phyloP scores from a whole-genome alignment of 371 early-diverging fungal genomes.

The Massospora cicadina region DNA sequence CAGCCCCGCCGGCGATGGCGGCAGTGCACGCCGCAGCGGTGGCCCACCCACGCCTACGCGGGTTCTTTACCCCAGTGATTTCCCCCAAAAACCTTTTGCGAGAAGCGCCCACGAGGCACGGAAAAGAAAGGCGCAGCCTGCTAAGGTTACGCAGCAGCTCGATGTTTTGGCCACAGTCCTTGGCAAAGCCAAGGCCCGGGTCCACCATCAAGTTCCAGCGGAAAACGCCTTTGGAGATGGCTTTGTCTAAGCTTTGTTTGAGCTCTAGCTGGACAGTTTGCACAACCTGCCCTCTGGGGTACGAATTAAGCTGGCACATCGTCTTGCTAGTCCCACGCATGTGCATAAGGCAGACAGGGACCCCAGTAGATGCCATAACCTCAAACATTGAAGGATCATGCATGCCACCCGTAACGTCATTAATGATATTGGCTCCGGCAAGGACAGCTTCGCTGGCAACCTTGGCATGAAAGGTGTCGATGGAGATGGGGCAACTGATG shows the following conservation, averaged over 20 bases:
- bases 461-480: slow-evolving; percentile 77
- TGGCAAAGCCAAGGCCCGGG: slow-evolving; percentile 95
- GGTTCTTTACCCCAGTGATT: slow-evolving; percentile 42
- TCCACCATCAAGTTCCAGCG: slow-evolving; percentile 94
- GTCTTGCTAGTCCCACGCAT: slow-evolving; percentile 87
- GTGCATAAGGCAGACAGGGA: slow-evolving; percentile 91
- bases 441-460: slow-evolving; percentile 69
- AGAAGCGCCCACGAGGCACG: slow-evolving; percentile 69
- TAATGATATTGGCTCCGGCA: slow-evolving; percentile 80
- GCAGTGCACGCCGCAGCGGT: slow-evolving; percentile 90
- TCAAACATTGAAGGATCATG: slow-evolving; percentile 64
- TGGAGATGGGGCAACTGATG: slow-evolving; percentile 54
- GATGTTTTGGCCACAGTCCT: slow-evolving; percentile 68
- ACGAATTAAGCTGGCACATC: slow-evolving; percentile 70
- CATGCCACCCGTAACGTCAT: slow-evolving; percentile 85
- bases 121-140: slow-evolving; percentile 44
- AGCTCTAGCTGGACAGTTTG: slow-evolving; percentile 49
- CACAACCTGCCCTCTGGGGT: slow-evolving; percentile 37
- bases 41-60: slow-evolving; percentile 67
- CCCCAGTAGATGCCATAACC: slow-evolving; percentile 52
- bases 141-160: slow-evolving; percentile 55
- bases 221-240: slow-evolving; percentile 58
- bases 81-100: slow-evolving; percentile 77
- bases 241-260: slow-evolving; percentile 36
- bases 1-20: slow-evolving; percentile 67